Percentiles rank a stretch among this genome's conserved stretches.
Evolutionary conservation across 192 early-diverging fungal species (phyloP).

Genomic region (Podila epigama): DNA sequence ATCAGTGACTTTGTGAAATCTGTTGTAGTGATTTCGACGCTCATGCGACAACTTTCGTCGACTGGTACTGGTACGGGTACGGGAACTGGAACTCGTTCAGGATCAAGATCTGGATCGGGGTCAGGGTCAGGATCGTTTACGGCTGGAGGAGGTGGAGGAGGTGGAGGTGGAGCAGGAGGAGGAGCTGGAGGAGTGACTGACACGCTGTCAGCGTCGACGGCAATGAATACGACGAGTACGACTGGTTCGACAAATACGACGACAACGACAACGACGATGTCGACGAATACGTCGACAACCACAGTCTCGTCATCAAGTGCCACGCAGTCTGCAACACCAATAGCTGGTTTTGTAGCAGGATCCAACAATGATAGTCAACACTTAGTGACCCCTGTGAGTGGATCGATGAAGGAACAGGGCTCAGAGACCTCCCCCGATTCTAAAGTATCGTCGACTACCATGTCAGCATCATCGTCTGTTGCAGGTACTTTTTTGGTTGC

Average conservation of each 20-base stretch:
- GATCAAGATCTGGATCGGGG: background rate
- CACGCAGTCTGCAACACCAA: constrained; percentile 1
- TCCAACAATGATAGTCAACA: background rate
- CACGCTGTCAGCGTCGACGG: too few relatives aligned
- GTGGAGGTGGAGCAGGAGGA: too few relatives aligned
- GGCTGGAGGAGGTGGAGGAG: background rate
- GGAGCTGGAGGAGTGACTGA: too few relatives aligned
- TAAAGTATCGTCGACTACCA: background rate
- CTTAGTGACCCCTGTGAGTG: background rate
- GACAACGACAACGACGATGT: background rate
- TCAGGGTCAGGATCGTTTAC: background rate
- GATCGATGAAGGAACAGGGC: background rate
- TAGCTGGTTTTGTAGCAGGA: background rate
- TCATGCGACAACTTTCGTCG: constrained; percentile 27
- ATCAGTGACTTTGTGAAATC: constrained; percentile 42
- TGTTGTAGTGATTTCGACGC: constrained; percentile 39
- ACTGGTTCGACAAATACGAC: too few relatives aligned
- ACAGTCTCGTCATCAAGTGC: too few relatives aligned
- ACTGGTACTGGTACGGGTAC: background rate
- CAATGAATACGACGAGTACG: too few relatives aligned
- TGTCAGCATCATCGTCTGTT: constrained; percentile 16
- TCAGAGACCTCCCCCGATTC: background rate
- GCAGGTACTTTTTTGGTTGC: background rate
- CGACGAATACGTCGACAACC: too few relatives aligned
- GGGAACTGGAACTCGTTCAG: background rate